Base-by-base conservation (phyloP, 495 filamentous ascomycete species). In the Aspergillus sparsus region DNA sequence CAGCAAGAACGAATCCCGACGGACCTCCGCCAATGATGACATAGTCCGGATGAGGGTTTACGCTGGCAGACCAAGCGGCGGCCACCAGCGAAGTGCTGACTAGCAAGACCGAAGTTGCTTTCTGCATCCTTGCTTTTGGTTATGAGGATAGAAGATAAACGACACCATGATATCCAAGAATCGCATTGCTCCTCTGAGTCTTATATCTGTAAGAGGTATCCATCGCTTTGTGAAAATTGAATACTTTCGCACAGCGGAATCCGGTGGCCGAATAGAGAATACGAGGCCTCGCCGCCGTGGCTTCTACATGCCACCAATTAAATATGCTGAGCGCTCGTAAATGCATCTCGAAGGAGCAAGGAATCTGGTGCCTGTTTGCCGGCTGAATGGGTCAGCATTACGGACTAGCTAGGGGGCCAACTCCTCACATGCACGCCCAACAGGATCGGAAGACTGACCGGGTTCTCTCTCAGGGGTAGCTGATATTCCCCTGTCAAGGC, bases 11-110 rank as follows among this genome's bases (percentile, higher is more conserved):
- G 6, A 46, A 39, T 3, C 53, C 53, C 5, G 34, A 39, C 5
- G 35, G 34, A 4, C 53, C 53, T 5, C 18, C 53, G 36, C 53
- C 53, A 37, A 55, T 35, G 37, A 55, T 46, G 10, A 55, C 35
- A 31, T 55, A 55, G 53, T 55, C 53, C 13, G 37, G 37, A 11
- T 41, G 3, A 27, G 21, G 37, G 37, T n/a, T 41, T 3, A 41
- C 10, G 4, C 10, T n/a, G 10, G 37, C 37, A 41, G 37, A n/a
- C 10, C 37, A 11, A 41, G 37, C 37, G 37, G 37, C 37, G 37
- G 37, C 37, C 21, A 27, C 21, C 37, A 41, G 37, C 11, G 37
- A 41, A n/a, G 6, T n/a, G 4, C 37, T 27, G 21, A 27, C 37
- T 2, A 41, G 37, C 37, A 41, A n/a, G 37, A n/a, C 37, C 37